Conservation (phyloP, 768 basidiomycete genomes). For the Lactarius indigo region DNA sequence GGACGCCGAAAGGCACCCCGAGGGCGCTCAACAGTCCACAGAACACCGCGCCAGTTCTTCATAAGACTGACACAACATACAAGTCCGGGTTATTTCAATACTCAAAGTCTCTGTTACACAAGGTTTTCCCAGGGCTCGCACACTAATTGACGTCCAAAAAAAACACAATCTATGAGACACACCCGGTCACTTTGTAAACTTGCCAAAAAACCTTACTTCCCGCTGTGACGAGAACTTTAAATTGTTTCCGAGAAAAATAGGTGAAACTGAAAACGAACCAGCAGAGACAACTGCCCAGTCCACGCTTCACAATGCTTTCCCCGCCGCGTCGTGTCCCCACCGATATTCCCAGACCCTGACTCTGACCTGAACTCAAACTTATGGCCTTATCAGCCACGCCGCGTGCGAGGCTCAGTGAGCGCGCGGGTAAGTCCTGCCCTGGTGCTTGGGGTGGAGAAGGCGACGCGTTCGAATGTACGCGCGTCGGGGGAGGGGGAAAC, state of each 20-base stretch:
- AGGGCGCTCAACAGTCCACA: not conserved
- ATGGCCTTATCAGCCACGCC: not conserved
- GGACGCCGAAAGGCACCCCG: not conserved
- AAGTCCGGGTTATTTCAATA: not conserved
- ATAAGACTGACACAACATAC: not conserved
- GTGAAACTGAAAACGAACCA: constrained; percentile 10
- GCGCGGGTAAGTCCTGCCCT: not conserved
- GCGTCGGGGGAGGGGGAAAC: not conserved
- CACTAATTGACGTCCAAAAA: not conserved
- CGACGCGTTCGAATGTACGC: constrained; percentile 3
- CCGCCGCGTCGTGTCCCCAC: not conserved
- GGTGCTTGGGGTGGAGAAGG: not conserved
- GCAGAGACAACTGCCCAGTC: constrained; percentile 5
- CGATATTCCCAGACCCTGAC: not conserved
- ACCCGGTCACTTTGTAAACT: constrained; percentile 9
- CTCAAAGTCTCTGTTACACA: not conserved
- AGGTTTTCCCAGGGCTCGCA: not conserved
- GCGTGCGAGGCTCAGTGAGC: constrained; percentile 20
- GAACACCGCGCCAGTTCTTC: not conserved
- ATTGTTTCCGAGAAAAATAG: not conserved
- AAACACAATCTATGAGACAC: not conserved
- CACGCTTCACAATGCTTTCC: constrained; percentile 1
- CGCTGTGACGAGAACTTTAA: not conserved
- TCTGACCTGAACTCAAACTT: not conserved
- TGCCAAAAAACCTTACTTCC: constrained; percentile 16